Evolutionary conservation across 306 rosid species (phyloP).

Genomic region (Cucurbita pepo): DNA sequence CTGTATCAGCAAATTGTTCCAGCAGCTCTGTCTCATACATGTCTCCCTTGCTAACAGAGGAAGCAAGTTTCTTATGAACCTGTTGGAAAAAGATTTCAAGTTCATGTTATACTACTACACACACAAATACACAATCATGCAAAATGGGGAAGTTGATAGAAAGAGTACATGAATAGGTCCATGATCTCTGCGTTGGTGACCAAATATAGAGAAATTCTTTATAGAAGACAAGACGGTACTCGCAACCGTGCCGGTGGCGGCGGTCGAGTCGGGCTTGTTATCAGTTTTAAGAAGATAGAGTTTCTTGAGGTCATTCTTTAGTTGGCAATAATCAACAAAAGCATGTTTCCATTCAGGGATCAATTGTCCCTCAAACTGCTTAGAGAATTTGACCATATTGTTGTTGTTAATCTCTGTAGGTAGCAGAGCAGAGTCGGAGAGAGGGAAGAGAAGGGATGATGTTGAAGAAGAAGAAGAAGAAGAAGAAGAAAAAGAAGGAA

Average conservation of each 20-base stretch:
- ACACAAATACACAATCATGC: not conserved
- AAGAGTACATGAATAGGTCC: conserved; percentile 68
- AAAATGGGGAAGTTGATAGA: not conserved
- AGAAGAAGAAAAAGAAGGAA: not conserved
- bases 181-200: conserved; percentile 56
- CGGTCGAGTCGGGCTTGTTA: not conserved
- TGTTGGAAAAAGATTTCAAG: conserved; percentile 10
- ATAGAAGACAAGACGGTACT: conserved; percentile 37
- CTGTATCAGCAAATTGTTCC: conserved; percentile 66
- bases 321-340: conserved; percentile 80
- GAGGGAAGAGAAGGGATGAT: too few relatives aligned
- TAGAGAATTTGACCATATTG: conserved; percentile 84
- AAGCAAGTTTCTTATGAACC: conserved; percentile 80
- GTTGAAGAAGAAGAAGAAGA: not conserved
- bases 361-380: conserved; percentile 81
- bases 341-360: conserved; percentile 99
- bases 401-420: not conserved
- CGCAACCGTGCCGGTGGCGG: conserved; percentile 14
- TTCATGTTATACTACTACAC: not conserved
- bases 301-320: conserved; percentile 69
- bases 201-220: conserved; percentile 39
- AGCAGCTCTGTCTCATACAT: conserved; percentile 84
- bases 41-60: conserved; percentile 62
- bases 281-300: conserved; percentile 31
- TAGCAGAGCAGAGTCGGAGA: not conserved